Base-by-base conservation (phyloP, 2,329 filamentous ascomycete species). In the Exophiala spinifera region DNA sequence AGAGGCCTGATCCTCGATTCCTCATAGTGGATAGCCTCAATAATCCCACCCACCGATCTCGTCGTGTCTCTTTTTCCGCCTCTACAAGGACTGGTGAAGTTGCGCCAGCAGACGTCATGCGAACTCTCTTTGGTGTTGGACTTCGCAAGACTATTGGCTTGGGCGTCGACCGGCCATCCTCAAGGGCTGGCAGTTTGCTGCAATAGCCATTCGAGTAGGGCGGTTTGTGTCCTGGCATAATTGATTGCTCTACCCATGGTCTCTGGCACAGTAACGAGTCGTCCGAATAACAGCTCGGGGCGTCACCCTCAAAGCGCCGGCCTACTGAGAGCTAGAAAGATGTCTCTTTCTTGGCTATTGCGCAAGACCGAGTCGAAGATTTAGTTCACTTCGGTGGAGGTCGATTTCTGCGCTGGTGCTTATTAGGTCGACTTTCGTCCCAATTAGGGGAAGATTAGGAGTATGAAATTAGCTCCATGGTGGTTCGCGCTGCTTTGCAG, bases 71-170 rank as follows among this genome's bases (percentile, higher is more conserved):
- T 37, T 31, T 39, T 20, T 34, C 44, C 42, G 17, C 31, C 14
- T 13, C 5, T 15, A n/a, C 46, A n/a, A n/a, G n/a, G n/a, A n/a
- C n/a, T n/a, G n/a, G n/a, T 17, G 46, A 7, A 25, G 23, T 3
- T 11, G 13, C 34, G 37, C 37, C 13, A 13, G 19, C 14, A 10
- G 43, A 56, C 53, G 53, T 56, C 53, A 56, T 56, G 25, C 49
- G 17, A 23, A 2, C 23, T 4, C n/a, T n/a, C 25, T 20, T 39
- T 49, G 42, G 28, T 13, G 55, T 42, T 31, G 31, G 37, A 23
- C 36, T 33, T 4, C 23, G 36, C 14, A 37, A 11, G 7, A 3
- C 37, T 25, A 56, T 56, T 56, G 49, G 53, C 19, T 20, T 25
- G 31, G 39, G 44, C 25, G 36, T 31, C 11, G 28, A 31, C 28